These are phyloP conservation scores for Pseudogymnoascus sp. DNA, from an alignment of 2,329 filamentous ascomycete genomes.

Conservation along the genomic window DNA sequence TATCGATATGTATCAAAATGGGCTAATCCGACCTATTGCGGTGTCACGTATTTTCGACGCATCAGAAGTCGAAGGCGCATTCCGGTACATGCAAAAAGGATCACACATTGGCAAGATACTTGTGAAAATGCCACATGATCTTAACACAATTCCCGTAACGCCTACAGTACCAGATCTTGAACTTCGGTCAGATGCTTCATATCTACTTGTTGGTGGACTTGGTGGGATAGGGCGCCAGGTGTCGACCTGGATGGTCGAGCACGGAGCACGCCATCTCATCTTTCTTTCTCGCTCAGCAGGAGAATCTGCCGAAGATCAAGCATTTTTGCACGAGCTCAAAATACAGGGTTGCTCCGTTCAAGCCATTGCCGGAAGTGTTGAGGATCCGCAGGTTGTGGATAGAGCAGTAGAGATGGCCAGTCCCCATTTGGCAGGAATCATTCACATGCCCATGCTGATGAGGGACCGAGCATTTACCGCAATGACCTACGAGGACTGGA, in stretches of 20 bases:
- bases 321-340: slow-evolving; percentile 17
- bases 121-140: slow-evolving; percentile 5
- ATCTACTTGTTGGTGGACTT: slow-evolving; percentile 22
- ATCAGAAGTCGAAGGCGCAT: slow-evolving; percentile 9
- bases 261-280: neutral
- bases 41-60: neutral
- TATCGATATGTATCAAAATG: neutral
- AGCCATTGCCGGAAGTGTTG: slow-evolving; percentile 15
- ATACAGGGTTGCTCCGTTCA: slow-evolving; percentile 14
- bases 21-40: neutral
- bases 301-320: slow-evolving; percentile 24
- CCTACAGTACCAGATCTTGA: neutral
- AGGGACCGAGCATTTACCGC: slow-evolving; percentile 8
- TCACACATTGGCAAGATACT: slow-evolving; percentile 15
- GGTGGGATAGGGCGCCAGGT: slow-evolving; percentile 19
- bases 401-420: slow-evolving; percentile 7
- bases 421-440: slow-evolving; percentile 12
- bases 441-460: slow-evolving; percentile 29
- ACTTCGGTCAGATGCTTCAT: slow-evolving; percentile 20
- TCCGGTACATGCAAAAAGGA: slow-evolving; percentile 15
- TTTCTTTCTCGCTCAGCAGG: slow-evolving; percentile 20
- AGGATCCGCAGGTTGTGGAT: slow-evolving; percentile 8
- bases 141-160: neutral
- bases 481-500: slow-evolving; percentile 12
- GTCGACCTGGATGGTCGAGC: neutral